Conservation (phyloP, 345 rosid species). For the Turritis glabra region DNA sequence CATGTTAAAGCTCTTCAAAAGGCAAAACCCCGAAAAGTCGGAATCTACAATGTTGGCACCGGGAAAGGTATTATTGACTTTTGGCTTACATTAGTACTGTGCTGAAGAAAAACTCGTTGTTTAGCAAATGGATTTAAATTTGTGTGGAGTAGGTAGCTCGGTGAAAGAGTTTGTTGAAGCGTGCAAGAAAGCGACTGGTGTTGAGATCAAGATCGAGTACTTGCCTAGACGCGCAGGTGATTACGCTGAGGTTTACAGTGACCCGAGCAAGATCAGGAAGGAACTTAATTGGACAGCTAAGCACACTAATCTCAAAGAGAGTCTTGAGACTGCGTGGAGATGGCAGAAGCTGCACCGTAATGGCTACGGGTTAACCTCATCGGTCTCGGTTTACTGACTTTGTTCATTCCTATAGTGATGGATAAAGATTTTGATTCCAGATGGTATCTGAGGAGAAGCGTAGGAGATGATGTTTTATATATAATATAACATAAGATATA, state of each 20-base stretch:
- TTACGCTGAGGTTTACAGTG: conserved; percentile 63
- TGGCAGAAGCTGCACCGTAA: conserved; percentile 61
- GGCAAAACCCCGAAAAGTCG: conserved; percentile 53
- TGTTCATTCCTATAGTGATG: conserved; percentile 29
- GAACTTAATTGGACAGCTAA: conserved; percentile 67
- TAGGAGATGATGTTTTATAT: conserved; percentile 29
- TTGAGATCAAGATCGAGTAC: conserved; percentile 51
- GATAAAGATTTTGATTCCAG: conserved; percentile 31
- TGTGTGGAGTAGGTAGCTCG: conserved; percentile 51
- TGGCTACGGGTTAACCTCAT: conserved; percentile 47
- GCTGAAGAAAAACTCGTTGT: not conserved
- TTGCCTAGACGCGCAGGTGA: conserved; percentile 62
- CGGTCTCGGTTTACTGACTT: conserved; percentile 34
- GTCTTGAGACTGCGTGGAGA: conserved; percentile 63
- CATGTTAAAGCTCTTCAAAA: conserved; percentile 64
- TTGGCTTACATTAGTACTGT: not conserved
- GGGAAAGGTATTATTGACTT: conserved; percentile 45
- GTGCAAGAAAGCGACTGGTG: conserved; percentile 64
- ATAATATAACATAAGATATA: conserved; percentile 21
- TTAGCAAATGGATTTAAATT: not conserved
- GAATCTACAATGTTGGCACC: conserved; percentile 66
- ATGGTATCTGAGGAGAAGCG: conserved; percentile 12
- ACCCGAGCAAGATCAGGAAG: conserved; percentile 50
- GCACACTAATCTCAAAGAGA: conserved; percentile 53
- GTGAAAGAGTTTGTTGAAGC: conserved; percentile 70